Conservation (phyloP, 106 monocot genomes). For the Posidonia australis region DNA sequence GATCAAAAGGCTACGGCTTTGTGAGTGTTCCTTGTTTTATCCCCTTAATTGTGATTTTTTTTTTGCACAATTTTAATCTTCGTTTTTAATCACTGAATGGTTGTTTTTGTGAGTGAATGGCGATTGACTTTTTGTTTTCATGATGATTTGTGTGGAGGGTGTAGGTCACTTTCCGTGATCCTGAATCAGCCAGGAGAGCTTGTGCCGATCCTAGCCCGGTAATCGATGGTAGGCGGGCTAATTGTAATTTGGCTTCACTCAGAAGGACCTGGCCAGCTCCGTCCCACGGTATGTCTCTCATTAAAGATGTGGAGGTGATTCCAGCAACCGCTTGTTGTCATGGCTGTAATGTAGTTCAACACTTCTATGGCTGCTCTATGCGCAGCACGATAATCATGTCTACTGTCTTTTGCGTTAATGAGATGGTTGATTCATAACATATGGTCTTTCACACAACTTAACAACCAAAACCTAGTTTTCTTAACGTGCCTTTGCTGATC, state of each 20-base stretch:
- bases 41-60: background rate
- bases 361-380: too few relatives aligned
- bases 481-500: too few relatives aligned
- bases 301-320: background rate
- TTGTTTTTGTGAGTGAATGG: background rate
- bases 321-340: too few relatives aligned
- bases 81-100: background rate
- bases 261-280: conserved; percentile 30
- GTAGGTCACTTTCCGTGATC: conserved; percentile 78
- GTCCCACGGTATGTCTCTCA: conserved; percentile 19
- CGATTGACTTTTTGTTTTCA: background rate
- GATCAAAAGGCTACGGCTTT: conserved; percentile 44
- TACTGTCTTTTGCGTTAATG: too few relatives aligned
- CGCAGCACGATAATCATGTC: too few relatives aligned
- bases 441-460: too few relatives aligned
- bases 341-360: too few relatives aligned
- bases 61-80: background rate
- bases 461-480: too few relatives aligned
- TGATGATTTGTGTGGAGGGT: conserved; percentile 30
- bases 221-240: conserved; percentile 70
- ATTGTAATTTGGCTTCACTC: conserved; percentile 78
- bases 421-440: too few relatives aligned
- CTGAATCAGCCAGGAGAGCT: conserved; percentile 62
- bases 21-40: conserved; percentile 21
- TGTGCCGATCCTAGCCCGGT: conserved; percentile 54